Evolutionary conservation across 2,329 filamentous ascomycete genomes (phyloP).

Genomic region (Lachnellula arida): DNA sequence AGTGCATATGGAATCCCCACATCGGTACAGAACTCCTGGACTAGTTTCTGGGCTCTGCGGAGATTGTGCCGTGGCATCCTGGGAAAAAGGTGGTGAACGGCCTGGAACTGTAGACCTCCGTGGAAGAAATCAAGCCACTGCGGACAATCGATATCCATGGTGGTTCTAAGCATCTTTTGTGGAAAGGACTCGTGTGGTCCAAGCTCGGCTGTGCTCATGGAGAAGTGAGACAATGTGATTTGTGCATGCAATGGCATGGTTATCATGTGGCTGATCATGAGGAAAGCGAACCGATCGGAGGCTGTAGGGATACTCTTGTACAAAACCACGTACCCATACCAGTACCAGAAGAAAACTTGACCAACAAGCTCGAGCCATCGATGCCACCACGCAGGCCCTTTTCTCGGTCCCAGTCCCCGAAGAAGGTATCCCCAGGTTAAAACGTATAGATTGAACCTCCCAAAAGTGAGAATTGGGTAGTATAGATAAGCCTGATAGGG

Average conservation of each 20-base stretch:
- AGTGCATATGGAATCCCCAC: conserved; percentile 80
- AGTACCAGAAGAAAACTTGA: conserved; percentile 76
- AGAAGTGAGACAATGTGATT: conserved; percentile 88
- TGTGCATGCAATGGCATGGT: conserved; percentile 82
- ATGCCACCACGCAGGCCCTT: conserved; percentile 78
- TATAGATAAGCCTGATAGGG: conserved; percentile 78
- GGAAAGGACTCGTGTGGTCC: conserved; percentile 82
- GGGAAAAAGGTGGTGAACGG: conserved; percentile 80
- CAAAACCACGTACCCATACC: conserved; percentile 79
- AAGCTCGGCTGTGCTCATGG: conserved; percentile 85
- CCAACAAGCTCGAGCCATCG: conserved; percentile 74
- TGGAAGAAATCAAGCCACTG: conserved; percentile 86
- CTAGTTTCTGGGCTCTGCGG: conserved; percentile 66
- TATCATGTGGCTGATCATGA: conserved; percentile 75
- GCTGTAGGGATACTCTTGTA: conserved; percentile 68
- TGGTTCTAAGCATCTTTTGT: conserved; percentile 86
- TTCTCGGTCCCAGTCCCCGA: conserved; percentile 62
- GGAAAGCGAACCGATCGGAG: conserved; percentile 65
- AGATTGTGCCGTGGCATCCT: conserved; percentile 83
- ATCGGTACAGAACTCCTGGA: conserved; percentile 76
- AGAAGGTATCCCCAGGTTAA: conserved; percentile 77
- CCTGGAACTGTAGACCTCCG: conserved; percentile 85
- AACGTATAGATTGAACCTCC: conserved; percentile 81
- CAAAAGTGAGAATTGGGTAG: conserved; percentile 75
- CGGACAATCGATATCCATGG: conserved; percentile 89